Evolutionary conservation across 2,329 filamentous ascomycete genomes (phyloP).

Genomic region (Aspergillaceae sp.): DNA sequence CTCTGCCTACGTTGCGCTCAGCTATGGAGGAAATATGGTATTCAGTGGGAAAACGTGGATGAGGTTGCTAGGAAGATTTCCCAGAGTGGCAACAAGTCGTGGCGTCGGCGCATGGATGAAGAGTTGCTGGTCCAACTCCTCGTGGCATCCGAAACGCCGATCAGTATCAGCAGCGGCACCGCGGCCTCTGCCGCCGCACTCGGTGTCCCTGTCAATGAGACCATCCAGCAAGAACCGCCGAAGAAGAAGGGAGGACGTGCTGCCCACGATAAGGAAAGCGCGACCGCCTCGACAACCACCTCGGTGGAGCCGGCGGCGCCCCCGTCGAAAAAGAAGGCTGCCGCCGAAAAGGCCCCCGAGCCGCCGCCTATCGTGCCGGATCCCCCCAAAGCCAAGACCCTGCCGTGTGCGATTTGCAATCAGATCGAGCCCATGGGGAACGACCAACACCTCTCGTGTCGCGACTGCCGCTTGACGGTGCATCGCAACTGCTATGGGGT

Average conservation of each 20-base stretch:
- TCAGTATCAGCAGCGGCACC: conserved; percentile 35
- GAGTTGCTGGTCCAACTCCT: conserved; percentile 54
- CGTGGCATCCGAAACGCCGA: conserved; percentile 37
- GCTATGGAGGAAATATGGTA: conserved; percentile 89
- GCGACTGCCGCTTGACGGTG: conserved; percentile 82
- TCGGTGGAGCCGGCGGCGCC: conserved; percentile 31
- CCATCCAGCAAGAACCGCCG: conserved; percentile 40
- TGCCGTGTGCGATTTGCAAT: conserved; percentile 80
- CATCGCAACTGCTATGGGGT: conserved; percentile 93
- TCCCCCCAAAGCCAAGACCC: conserved; percentile 64
- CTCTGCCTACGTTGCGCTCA: conserved; percentile 85
- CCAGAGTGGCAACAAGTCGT: conserved; percentile 68
- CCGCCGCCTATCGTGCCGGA: conserved; percentile 61
- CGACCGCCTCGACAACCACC: conserved; percentile 37
- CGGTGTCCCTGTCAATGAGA: conserved; percentile 32
- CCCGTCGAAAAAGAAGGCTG: conserved; percentile 57
- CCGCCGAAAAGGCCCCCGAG: conserved; percentile 46
- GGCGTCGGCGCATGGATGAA: conserved; percentile 85
- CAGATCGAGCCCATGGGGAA: conserved; percentile 58
- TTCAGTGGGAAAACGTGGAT: conserved; percentile 91
- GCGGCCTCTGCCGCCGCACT: conserved; percentile 37
- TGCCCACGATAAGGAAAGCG: conserved; percentile 42
- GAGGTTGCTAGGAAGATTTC: conserved; percentile 83
- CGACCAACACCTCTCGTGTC: conserved; percentile 68
- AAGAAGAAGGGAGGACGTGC: conserved; percentile 52